Percentiles rank a stretch among this genome's conserved stretches.
Conservation (phyloP, 73 alveolate genomes). For the Breviolum minutum region DNA sequence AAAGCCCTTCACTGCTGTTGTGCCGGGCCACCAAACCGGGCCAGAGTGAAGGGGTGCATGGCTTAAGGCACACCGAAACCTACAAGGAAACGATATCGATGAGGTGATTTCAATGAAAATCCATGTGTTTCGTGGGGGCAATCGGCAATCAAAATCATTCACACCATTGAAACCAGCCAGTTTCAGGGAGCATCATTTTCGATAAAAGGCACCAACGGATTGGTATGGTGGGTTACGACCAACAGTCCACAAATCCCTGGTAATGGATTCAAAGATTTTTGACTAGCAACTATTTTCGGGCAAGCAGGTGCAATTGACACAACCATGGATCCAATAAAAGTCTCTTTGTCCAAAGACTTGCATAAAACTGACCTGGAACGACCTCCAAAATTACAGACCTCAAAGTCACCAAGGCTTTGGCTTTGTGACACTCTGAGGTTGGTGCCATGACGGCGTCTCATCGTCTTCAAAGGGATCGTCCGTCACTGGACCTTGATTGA, state of each 20-base stretch:
- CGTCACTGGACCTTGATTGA: not conserved
- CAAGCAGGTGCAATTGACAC: no score
- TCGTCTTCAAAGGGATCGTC: slow-evolving; percentile 69
- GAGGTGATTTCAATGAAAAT: no score
- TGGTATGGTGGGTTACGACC: not conserved
- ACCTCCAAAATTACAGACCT: not conserved
- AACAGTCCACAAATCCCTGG: no score
- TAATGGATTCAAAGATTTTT: no score
- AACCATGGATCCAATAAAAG: no score
- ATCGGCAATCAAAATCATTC: not conserved
- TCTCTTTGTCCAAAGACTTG: no score
- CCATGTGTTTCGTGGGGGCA: no score
- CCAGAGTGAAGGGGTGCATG: not conserved
- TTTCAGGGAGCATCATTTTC: no score
- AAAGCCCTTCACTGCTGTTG: no score
- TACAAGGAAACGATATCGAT: not conserved
- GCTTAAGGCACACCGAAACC: slow-evolving; percentile 29
- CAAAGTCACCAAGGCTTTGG: not conserved
- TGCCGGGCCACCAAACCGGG: not conserved
- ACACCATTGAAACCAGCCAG: no score
- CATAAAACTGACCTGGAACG: no score
- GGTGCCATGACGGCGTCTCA: slow-evolving; percentile 4
- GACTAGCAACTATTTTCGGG: no score
- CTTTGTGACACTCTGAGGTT: not conserved
- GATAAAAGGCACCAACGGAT: not conserved